Conservation (phyloP, 768 basidiomycete species). For the Suillus hirtellus region DNA sequence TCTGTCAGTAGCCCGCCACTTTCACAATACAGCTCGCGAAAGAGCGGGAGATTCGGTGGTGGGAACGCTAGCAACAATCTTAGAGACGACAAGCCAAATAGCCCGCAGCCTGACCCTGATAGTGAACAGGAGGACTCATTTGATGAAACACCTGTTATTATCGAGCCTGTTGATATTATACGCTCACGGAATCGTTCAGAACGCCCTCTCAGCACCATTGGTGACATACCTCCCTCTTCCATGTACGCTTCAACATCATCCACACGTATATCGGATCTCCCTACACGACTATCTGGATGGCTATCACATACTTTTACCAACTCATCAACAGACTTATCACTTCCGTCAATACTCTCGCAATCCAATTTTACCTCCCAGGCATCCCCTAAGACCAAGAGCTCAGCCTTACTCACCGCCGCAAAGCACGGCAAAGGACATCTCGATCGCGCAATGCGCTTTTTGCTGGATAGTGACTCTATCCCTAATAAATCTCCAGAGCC, state of each 20-base stretch:
- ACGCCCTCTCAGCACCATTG: conserved; percentile 49
- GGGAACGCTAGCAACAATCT: conserved; percentile 13
- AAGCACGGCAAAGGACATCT: conserved; percentile 75
- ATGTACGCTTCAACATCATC: conserved; percentile 48
- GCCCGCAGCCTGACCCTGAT: conserved; percentile 22
- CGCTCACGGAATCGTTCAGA: conserved; percentile 57
- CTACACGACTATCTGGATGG: conserved; percentile 79
- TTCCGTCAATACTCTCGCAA: conserved; percentile 58
- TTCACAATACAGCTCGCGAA: conserved; percentile 29
- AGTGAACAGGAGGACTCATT: conserved; percentile 35
- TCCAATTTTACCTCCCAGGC: conserved; percentile 34
- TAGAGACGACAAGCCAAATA: conserved; percentile 23
- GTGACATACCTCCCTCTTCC: conserved; percentile 44
- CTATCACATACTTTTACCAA: conserved; percentile 75
- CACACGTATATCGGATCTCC: conserved; percentile 63
- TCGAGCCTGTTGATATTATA: conserved; percentile 59
- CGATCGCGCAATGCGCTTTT: conserved; percentile 83
- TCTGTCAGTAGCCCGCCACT: conserved; percentile 33
- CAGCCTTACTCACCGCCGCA: conserved; percentile 64
- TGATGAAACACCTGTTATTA: conserved; percentile 64
- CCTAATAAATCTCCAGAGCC: conserved; percentile 81
- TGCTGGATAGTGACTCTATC: conserved; percentile 87
- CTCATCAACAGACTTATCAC: conserved; percentile 70
- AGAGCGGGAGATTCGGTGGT: conserved; percentile 38
- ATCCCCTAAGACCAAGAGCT: conserved; percentile 45